A percentile compares a stretch with the other conserved stretches of the same genome.
phyloP scores from a whole-genome alignment of 495 filamentous ascomycete species.

The Delitschia confertaspora region DNA sequence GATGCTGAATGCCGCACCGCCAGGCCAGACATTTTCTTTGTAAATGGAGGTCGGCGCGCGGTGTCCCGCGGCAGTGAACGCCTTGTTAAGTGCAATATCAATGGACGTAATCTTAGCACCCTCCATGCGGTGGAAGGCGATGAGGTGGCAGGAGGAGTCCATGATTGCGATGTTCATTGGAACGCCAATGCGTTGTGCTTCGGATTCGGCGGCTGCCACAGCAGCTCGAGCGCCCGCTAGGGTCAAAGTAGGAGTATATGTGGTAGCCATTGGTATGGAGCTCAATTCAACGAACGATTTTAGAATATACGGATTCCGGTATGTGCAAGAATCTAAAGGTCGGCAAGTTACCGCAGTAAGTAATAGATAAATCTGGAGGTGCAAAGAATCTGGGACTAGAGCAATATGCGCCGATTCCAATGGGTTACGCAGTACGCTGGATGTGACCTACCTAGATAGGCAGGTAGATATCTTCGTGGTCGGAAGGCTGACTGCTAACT shows the following conservation, averaged over 20 bases:
- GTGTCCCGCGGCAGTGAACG: constrained; percentile 37
- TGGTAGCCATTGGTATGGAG: constrained; percentile 25
- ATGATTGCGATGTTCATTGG: constrained; percentile 38
- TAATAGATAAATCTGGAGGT: too few relatives aligned
- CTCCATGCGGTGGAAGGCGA: constrained; percentile 36
- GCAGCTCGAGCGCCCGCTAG: constrained; percentile 33
- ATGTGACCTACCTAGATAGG: too few relatives aligned
- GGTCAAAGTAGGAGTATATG: constrained; percentile 27
- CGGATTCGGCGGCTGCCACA: constrained; percentile 28
- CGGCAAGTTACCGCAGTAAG: too few relatives aligned
- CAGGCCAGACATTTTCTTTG: constrained; percentile 33
- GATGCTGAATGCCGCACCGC: constrained; percentile 35
- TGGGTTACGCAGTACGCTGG: too few relatives aligned
- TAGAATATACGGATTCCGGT: too few relatives aligned
- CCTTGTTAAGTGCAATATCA: constrained; percentile 37
- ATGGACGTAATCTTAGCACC: constrained; percentile 36
- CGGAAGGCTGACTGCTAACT: too few relatives aligned
- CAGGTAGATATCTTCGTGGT: too few relatives aligned
- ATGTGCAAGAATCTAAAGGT: too few relatives aligned
- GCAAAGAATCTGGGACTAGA: too few relatives aligned
- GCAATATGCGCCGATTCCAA: too few relatives aligned
- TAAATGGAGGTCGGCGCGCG: constrained; percentile 33
- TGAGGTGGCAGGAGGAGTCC: constrained; percentile 30
- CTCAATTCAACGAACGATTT: too few relatives aligned
- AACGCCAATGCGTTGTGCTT: constrained; percentile 30